These are phyloP conservation scores for Trametes polyzona DNA, from an alignment of 1,284 basidiomycete genomes.

Conservation along the genomic window DNA sequence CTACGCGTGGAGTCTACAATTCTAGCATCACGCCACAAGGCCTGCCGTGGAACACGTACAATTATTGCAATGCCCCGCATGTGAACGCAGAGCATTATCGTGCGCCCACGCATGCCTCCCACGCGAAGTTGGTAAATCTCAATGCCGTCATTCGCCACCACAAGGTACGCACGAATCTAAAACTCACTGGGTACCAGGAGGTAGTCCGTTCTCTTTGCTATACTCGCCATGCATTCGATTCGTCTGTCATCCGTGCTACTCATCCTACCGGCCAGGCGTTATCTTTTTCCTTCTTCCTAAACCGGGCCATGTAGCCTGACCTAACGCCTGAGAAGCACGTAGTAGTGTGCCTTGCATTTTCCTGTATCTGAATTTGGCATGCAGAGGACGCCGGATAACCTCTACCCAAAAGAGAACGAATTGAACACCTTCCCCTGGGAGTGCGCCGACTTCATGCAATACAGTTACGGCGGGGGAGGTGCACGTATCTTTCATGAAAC, in stretches of 20 bases:
- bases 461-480: constrained; percentile 44
- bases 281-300: too few species aligned
- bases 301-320: too few species aligned
- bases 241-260: too few species aligned
- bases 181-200: neutral
- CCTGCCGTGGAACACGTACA: constrained; percentile 55
- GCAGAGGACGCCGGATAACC: constrained; percentile 50
- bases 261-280: too few species aligned
- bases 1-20: constrained; percentile 28
- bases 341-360: too few species aligned
- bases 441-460: constrained; percentile 42
- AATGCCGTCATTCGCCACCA: constrained; percentile 49
- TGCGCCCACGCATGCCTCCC: constrained; percentile 26
- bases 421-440: constrained; percentile 49
- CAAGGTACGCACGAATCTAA: constrained; percentile 37
- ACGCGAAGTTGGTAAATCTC: constrained; percentile 39
- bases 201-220: too few species aligned
- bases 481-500: constrained; percentile 45
- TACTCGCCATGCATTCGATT: too few species aligned
- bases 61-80: constrained; percentile 59
- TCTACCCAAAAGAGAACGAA: constrained; percentile 50
- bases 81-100: constrained; percentile 36
- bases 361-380: neutral
- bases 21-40: constrained; percentile 44
- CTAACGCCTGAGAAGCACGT: too few species aligned